A percentile compares a stretch with the other conserved stretches of the same genome.
Evolutionary conservation across 371 early-diverging fungal genomes (phyloP).

Genomic region (Rhizopus stolonifer): DNA sequence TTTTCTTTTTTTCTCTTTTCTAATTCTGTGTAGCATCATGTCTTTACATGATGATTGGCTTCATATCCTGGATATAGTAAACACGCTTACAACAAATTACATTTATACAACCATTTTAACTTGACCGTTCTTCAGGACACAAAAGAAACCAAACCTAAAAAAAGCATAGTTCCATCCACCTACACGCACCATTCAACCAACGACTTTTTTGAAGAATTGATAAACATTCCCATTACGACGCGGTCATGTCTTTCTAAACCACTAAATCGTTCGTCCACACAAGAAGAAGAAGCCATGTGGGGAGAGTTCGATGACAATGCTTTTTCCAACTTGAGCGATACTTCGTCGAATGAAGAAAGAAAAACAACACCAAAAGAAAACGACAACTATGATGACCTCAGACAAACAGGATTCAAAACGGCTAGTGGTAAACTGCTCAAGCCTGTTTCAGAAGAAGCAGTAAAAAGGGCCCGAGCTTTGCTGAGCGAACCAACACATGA

Average conservation of each 20-base stretch:
- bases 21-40: background rate
- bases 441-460: background rate
- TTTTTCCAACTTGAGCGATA: slow-evolving; percentile 2
- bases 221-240: slow-evolving; percentile 10
- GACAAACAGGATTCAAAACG: slow-evolving; percentile 9
- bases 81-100: background rate
- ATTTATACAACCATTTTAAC: background rate
- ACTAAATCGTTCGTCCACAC: background rate
- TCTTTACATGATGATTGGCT: slow-evolving; percentile 15
- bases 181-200: background rate
- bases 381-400: background rate
- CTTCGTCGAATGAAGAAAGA: background rate
- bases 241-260: background rate
- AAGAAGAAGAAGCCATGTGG: slow-evolving; percentile 1
- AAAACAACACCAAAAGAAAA: background rate
- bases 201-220: slow-evolving; percentile 14
- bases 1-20: background rate
- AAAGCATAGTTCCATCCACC: background rate
- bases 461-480: background rate
- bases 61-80: slow-evolving; percentile 13
- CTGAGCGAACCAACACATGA: background rate
- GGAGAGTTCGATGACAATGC: background rate
- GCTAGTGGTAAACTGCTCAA: slow-evolving; percentile 9
- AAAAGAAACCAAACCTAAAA: background rate
- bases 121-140: background rate